phyloP scores from a whole-genome alignment of 345 rosid genomes.

The Pistacia vera region DNA sequence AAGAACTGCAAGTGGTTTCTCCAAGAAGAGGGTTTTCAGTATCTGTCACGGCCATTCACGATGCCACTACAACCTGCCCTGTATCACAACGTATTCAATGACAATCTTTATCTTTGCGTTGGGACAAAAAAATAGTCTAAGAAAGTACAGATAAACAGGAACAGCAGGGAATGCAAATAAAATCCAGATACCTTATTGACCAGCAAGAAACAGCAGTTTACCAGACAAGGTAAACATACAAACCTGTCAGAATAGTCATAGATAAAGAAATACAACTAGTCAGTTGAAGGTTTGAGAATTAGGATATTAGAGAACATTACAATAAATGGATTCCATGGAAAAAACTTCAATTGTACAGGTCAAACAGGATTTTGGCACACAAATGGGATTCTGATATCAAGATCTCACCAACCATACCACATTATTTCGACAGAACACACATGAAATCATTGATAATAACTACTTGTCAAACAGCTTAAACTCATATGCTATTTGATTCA shows the following conservation, averaged over 20 bases:
- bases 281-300: background rate
- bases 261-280: slow-evolving; percentile 3
- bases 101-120: background rate
- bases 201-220: slow-evolving; percentile 14
- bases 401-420: background rate
- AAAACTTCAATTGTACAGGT: background rate
- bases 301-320: background rate
- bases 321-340: background rate
- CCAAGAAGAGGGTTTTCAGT: slow-evolving; percentile 77
- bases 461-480: background rate
- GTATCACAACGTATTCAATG: slow-evolving; percentile 22
- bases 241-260: slow-evolving; percentile 12
- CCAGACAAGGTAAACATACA: slow-evolving; percentile 27
- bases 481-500: background rate
- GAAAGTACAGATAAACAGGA: background rate
- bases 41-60: slow-evolving; percentile 67
- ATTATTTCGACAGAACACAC: background rate
- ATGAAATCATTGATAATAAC: background rate
- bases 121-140: background rate
- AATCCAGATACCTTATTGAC: slow-evolving; percentile 17
- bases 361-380: background rate
- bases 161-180: slow-evolving; percentile 3
- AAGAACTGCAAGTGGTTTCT: slow-evolving; percentile 82
- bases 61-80: slow-evolving; percentile 36
- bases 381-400: background rate